These are phyloP conservation scores for Clavispora vitiphila DNA, from an alignment of 805 yeast species.

Conservation along the genomic window DNA sequence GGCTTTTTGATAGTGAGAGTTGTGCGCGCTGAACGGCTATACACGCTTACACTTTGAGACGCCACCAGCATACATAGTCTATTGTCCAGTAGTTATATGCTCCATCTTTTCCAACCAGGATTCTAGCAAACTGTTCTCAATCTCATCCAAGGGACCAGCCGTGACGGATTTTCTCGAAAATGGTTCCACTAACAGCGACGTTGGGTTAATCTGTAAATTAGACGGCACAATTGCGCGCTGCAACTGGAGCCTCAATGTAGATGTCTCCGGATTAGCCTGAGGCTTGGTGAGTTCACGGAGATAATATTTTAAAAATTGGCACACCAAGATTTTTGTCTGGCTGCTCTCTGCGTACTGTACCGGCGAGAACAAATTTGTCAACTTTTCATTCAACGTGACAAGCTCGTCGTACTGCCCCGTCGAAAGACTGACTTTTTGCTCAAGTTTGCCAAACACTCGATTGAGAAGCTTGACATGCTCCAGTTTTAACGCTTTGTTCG, in stretches of 20 bases:
- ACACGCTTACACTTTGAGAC: no score
- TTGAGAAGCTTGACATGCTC: constrained; percentile 17
- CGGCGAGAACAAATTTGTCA: constrained; percentile 18
- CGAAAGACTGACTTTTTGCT: constrained; percentile 24
- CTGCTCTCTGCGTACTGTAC: constrained; percentile 16
- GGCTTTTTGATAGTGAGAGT: background rate
- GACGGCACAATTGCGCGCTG: constrained; percentile 34
- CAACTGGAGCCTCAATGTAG: constrained; percentile 14
- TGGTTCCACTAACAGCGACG: background rate
- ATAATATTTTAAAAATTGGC: constrained; percentile 36
- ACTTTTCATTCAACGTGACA: constrained; percentile 16
- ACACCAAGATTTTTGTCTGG: constrained; percentile 26
- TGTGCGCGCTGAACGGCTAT: background rate
- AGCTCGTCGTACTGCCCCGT: constrained; percentile 29
- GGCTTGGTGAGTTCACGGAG: constrained; percentile 31
- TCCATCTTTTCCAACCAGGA: constrained; percentile 39
- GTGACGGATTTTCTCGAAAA: background rate
- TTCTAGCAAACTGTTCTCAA: constrained; percentile 35
- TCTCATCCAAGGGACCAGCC: constrained; percentile 27
- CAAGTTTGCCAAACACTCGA: constrained; percentile 23
- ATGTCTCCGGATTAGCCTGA: constrained; percentile 1
- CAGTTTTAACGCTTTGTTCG: constrained; percentile 10
- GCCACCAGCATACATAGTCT: no score
- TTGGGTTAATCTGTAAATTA: constrained; percentile 9
- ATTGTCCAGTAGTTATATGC: background rate